Conservation (phyloP, 208 protist genomes). For the Acanthamoeba sp. region DNA sequence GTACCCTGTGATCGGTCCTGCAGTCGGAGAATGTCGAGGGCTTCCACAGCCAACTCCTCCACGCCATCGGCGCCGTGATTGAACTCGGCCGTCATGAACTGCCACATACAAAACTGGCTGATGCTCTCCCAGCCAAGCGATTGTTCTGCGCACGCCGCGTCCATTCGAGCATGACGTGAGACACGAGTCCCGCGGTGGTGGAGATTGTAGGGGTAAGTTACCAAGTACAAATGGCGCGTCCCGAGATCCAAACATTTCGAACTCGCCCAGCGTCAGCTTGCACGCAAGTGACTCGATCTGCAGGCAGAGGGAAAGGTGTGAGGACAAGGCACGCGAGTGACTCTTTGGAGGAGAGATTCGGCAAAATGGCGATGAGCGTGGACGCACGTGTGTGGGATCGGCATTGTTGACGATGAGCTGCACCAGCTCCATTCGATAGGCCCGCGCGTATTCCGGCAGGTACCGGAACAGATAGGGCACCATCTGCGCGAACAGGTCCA, state of each 20-base stretch:
- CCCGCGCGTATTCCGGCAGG: background rate
- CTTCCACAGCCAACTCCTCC: background rate
- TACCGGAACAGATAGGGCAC: slow-evolving; percentile 68
- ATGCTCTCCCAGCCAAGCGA: slow-evolving; percentile 27
- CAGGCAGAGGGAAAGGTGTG: background rate
- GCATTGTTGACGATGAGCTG: slow-evolving; percentile 27
- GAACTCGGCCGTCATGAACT: slow-evolving; percentile 61
- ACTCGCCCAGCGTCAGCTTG: slow-evolving; percentile 54
- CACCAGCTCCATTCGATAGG: slow-evolving; percentile 6
- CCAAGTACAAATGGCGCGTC: background rate
- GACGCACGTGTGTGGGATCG: slow-evolving; percentile 65
- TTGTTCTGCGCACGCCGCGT: no score
- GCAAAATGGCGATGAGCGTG: background rate
- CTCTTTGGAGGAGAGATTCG: background rate
- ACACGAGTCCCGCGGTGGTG: background rate
- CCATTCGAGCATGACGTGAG: background rate
- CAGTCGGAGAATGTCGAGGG: background rate
- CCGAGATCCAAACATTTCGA: slow-evolving; percentile 36
- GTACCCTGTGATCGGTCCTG: slow-evolving; percentile 25
- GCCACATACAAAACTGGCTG: slow-evolving; percentile 64
- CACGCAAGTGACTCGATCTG: slow-evolving; percentile 46
- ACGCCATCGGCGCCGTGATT: background rate
- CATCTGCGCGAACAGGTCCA: slow-evolving; percentile 40
- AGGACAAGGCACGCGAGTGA: background rate
- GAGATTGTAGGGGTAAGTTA: background rate